Evolutionary conservation across 2,329 filamentous ascomycete genomes (phyloP), one percentile per base, ranked within the genome.

Genomic region (Hypomyces rosellus): DNA sequence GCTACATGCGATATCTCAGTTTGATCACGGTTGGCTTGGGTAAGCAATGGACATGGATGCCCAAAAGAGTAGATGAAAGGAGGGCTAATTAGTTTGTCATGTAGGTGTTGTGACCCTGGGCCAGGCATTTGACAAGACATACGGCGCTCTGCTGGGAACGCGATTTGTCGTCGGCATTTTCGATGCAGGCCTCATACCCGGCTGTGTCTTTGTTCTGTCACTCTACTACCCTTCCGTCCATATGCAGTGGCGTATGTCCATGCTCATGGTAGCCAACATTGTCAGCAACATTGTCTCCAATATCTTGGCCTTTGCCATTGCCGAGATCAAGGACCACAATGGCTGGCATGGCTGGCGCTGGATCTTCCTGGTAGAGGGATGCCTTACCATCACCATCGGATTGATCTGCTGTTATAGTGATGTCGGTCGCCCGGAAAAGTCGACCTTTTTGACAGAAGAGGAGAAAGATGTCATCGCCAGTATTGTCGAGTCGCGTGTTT

Each of bases 231-330:
- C 59, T 15, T 39, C 50, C 3, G 49, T 45, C 9, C 57, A 61
- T 15, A 48, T 59, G 3, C 58, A 61, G 40, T 61, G 58, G 59
- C 51, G 59, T 13, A 55, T 61, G 1, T 51, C 54, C 7, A 52
- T 61, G 45, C 54, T 61, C 9, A 57, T 58, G 20, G 57, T 61
- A 8, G 58, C 58, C 43, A 61, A 61, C 34, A 56, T 58, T 3
- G 48, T 56, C 33, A 56, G 59, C 4, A 62, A 55, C 22, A 58
- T 60, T 5, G 53, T 56, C 5, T 56, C 53, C 0, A 61, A 60
- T 16, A 58, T 63, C 16, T 45, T 62, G 5, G 59, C 59, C 1
- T 62, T 55, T 33, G 59, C 57, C 3, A 57, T 62, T 15, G 58
- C 59, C 4, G 49, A 58, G 14, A 61, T 62, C 18, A 48, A 59